Evolutionary conservation across 108 stramenopile genomes (phyloP), one percentile per base, ranked within the genome.

Genomic region (Nitzschia sp.): DNA sequence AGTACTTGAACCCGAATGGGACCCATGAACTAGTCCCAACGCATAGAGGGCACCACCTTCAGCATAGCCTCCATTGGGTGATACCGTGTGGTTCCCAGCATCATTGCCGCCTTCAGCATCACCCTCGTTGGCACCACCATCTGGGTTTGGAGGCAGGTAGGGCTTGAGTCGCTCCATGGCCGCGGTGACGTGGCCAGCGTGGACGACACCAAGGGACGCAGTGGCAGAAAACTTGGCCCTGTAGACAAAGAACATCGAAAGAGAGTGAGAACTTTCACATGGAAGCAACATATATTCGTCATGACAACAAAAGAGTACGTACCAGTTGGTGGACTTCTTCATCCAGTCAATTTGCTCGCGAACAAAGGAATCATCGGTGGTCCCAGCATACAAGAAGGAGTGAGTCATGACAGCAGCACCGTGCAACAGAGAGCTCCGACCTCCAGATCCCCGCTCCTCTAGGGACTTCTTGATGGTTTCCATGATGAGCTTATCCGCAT

Each of bases 281-380:
- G 40, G 7, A 54, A 53, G n/a, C 65, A 66, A 38, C 7, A 53
- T 3, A 34, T 34, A 34, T 34, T 5, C 29, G 3, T 34, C 29
- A 1, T 5, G 29, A 34, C 22, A 24, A 50, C 22, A 24, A n/a
- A 29, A 56, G 22, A 29, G 21, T 40, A 81, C 92, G 63, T 76
- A 93, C 99, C 99, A 99, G 85, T 98, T 97, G 73, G 85, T 85
- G 17, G 99, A 98, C 72, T 97, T 96, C 58, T 94, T 96, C 92
- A 99, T 90, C 97, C 97, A 99, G 52, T 98, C 97, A 65, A 98
- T 84, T 81, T 99, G 86, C 58, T 98, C 93, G 57, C 99, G 80
- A 63, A 98, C 68, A 72, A 99, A 99, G 8, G 84, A 74, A 76
- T 98, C 98, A 69, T 94, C 90, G 69, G 96, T 96, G 8, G 97